Evolutionary conservation across 257 asterid species (phyloP), one percentile per base, ranked within the genome.

Genomic region (Knoxia roxburghii): DNA sequence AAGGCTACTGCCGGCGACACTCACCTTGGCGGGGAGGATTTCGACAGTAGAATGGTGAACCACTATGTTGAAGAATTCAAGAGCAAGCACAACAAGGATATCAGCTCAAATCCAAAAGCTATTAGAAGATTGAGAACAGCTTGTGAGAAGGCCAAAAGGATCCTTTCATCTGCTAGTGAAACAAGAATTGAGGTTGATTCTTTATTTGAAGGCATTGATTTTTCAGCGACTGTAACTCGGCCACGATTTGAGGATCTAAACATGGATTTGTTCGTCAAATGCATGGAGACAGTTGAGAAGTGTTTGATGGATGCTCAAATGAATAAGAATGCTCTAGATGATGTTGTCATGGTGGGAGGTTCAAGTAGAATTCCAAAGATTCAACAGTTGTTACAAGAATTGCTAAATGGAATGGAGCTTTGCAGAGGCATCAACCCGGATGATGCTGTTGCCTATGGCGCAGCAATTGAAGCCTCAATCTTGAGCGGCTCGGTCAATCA

Each of bases 111-210:
- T 10, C 33, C 59, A 3, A 53, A 53, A 24, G 29, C 59, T 0
- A n/a, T 53, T 5, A 53, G 32, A 21, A 53, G 59, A 53, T 24
- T 53, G 59, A 53, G 59, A 53, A 53, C 59, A 10, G 59, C 59
- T 24, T 53, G 27, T 24, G 59, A 53, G 59, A 53, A 8, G 59
- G 32, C 59, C 14, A 53, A 53, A 14, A 24, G 59, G 32, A 24
- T 53, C 13, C 59, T 53, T 53, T 53, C 59, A n/a, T 53, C 59
- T n/a, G 7, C 32, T 0, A 7, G 2, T 21, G 59, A 53, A 15
- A 53, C 32, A 24, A 53, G 59, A 12, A 53, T 53, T 17, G 59
- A 53, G 11, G 24, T 53, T 24, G 59, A 53, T 53, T 30, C 32
- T 6, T n/a, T 53, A 8, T 53, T 53, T 8, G 32, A 53, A 53